phyloP scores from a whole-genome alignment of 2,329 filamentous ascomycete species.

The Aspergillus clavatus region DNA sequence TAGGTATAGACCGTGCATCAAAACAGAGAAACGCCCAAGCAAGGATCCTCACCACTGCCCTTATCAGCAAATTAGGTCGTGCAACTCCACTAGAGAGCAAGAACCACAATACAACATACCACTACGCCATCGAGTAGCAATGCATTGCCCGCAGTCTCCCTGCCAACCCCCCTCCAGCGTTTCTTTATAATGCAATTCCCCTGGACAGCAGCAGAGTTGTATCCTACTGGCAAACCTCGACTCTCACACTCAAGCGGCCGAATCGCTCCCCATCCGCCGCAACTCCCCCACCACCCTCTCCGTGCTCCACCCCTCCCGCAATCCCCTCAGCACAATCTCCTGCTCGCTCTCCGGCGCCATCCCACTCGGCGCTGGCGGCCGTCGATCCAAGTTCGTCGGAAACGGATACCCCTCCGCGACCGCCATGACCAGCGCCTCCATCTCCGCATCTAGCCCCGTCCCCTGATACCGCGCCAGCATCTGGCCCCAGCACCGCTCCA shows the following conservation, averaged over 20 bases:
- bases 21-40: no score
- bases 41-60: no score
- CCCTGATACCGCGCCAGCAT: slow-evolving; percentile 49
- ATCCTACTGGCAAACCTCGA: no score
- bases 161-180: no score
- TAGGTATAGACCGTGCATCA: no score
- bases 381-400: slow-evolving; percentile 56
- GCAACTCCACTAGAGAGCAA: no score
- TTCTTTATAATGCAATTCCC: no score
- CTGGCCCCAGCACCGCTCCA: slow-evolving; percentile 50
- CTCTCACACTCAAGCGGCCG: slow-evolving; percentile 16
- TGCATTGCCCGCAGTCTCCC: no score
- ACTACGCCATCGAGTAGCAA: no score
- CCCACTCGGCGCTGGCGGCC: slow-evolving; percentile 51
- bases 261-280: slow-evolving; percentile 35
- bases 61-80: no score
- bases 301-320: slow-evolving; percentile 41
- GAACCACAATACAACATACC: no score
- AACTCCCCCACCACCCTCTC: slow-evolving; percentile 41
- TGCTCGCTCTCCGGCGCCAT: slow-evolving; percentile 60
- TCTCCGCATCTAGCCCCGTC: slow-evolving; percentile 33
- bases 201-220: no score
- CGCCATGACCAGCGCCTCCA: slow-evolving; percentile 47
- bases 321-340: slow-evolving; percentile 44
- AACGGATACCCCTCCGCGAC: slow-evolving; percentile 59